Evolutionary conservation across 768 basidiomycete genomes (phyloP), one percentile per base, ranked within the genome.

Genomic region (Mycena sanguinolenta): DNA sequence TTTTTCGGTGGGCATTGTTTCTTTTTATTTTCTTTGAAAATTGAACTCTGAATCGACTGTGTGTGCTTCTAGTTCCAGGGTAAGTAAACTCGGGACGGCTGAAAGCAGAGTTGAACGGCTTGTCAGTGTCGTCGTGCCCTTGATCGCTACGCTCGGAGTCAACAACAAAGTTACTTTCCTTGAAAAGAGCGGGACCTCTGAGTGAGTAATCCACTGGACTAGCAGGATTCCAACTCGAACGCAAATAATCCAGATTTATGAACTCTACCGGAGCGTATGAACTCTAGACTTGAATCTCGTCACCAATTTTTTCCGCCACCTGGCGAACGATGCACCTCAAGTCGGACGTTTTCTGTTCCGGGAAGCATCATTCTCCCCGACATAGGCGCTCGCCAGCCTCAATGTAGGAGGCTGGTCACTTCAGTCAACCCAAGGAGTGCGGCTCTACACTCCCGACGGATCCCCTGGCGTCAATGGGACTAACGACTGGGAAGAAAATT

Each of bases 111-210:
- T 21, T 28, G 46, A 1, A 23, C 23, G 7, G 5, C 2, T 38
- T 34, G 27, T 38, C 38, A 93, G 93, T 3, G 84, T 93, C 36
- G 84, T 93, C 61, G 89, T 93, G 16, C 92, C 93, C 4, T 82
- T 94, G 66, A 87, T 94, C 42, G 89, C 91, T 4, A 94, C 93
- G 0, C 82, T 95, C 36, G 92, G 93, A 1, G 84, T 92, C 79
- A 95, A 95, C 82, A 90, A 92, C 83, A 95, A 95, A 76, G 90
- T 95, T 57, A 87, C 90, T 1, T 92, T 95, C 82, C 82, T 95
- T 9, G 93, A 95, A 79, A 95, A 95, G 77, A 80, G 63, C 4
- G 91, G 92, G 12, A 93, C 92, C 28, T 85, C 53, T 16, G 30
- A 55, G 53, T 55, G 30, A 19, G 53, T 55, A 14, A 14, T 39